Conservation (phyloP, 805 yeast genomes). For the Hanseniaspora taiwanica region DNA sequence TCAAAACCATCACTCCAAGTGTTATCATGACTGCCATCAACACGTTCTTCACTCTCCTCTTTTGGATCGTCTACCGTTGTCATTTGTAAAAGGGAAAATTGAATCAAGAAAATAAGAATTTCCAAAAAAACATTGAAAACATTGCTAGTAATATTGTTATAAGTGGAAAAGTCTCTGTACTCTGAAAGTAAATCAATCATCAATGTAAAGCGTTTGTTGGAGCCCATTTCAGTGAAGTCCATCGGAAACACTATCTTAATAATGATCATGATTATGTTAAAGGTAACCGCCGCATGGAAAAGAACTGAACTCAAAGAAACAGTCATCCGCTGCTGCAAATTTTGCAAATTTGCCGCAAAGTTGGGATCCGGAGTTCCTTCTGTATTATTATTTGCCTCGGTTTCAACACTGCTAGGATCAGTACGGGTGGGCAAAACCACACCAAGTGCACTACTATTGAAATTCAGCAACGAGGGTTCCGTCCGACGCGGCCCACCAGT, state of each 20-base stretch:
- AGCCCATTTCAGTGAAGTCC: slow-evolving; percentile 25
- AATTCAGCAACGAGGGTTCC: too few species aligned
- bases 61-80: slow-evolving; percentile 18
- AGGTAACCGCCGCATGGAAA: not conserved
- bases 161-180: slow-evolving; percentile 19
- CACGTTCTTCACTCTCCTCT: slow-evolving; percentile 9
- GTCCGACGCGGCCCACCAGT: too few species aligned
- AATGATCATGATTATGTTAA: slow-evolving; percentile 13
- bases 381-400: too few species aligned
- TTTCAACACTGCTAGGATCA: too few species aligned
- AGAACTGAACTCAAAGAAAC: not conserved
- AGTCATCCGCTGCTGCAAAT: too few species aligned
- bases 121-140: slow-evolving; percentile 18
- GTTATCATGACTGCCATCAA: slow-evolving; percentile 8
- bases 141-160: slow-evolving; percentile 22
- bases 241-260: slow-evolving; percentile 16
- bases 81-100: slow-evolving; percentile 14
- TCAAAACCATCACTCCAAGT: slow-evolving; percentile 31
- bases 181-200: slow-evolving; percentile 22
- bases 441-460: too few species aligned
- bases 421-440: too few species aligned
- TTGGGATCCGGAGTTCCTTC: too few species aligned
- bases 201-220: slow-evolving; percentile 15
- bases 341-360: too few species aligned
- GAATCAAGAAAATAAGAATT: slow-evolving; percentile 16